Percentiles rank a stretch among this genome's conserved stretches.
phyloP scores from a whole-genome alignment of 2,329 filamentous ascomycete genomes.

The Colletotrichum tabaci region DNA sequence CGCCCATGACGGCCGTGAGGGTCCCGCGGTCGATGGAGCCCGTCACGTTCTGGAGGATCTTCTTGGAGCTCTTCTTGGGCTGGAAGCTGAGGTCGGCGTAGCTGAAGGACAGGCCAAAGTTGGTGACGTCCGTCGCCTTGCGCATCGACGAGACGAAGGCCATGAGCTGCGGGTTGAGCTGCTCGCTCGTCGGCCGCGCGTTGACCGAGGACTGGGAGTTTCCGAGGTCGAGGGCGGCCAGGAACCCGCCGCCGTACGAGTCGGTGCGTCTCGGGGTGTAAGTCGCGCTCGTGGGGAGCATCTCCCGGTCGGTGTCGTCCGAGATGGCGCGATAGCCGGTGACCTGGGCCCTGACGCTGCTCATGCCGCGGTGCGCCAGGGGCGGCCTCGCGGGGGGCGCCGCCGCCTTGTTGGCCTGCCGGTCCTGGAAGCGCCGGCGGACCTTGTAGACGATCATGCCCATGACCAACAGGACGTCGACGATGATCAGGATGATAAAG shows the following conservation, averaged over 20 bases:
- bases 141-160: constrained; percentile 68
- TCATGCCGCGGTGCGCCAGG: constrained; percentile 42
- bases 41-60: constrained; percentile 67
- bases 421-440: constrained; percentile 49
- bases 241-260: constrained; percentile 48
- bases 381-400: not conserved
- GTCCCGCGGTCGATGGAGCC: constrained; percentile 68
- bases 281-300: constrained; percentile 51
- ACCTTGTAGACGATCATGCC: constrained; percentile 53
- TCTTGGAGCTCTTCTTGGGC: constrained; percentile 58
- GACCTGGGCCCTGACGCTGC: constrained; percentile 48
- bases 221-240: constrained; percentile 54
- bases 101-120: constrained; percentile 68
- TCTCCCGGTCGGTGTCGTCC: constrained; percentile 53
- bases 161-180: constrained; percentile 57
- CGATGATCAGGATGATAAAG: constrained; percentile 56
- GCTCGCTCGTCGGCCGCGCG: constrained; percentile 45
- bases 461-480: constrained; percentile 60
- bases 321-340: constrained; percentile 54
- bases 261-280: constrained; percentile 47
- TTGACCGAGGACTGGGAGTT: constrained; percentile 44
- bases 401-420: constrained; percentile 25
- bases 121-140: constrained; percentile 64
- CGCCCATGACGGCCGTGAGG: constrained; percentile 73
- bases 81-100: constrained; percentile 66